These are phyloP conservation scores for Dactylellina cionopaga DNA, from an alignment of 2,329 filamentous ascomycete species.

Conservation along the genomic window DNA sequence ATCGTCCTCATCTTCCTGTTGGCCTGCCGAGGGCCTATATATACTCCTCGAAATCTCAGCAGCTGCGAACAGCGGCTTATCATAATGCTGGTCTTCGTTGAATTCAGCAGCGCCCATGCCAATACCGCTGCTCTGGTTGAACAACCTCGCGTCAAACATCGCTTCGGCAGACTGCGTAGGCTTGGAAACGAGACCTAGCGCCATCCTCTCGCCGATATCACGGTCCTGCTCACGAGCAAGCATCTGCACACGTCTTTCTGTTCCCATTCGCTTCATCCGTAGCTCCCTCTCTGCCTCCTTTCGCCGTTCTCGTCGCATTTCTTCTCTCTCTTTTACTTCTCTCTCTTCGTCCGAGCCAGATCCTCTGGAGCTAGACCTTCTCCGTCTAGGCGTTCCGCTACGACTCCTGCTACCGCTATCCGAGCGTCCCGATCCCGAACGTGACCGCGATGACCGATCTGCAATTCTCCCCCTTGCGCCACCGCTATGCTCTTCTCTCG, in stretches of 20 bases:
- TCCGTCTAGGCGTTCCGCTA: conserved; percentile 53
- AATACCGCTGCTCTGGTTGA: conserved; percentile 93
- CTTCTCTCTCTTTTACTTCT: conserved; percentile 78
- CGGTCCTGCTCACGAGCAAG: conserved; percentile 95
- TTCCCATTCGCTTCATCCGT: conserved; percentile 93
- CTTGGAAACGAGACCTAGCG: conserved; percentile 84
- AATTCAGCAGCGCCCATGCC: conserved; percentile 74
- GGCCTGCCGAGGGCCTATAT: conserved; percentile 80
- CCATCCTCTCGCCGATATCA: conserved; percentile 96
- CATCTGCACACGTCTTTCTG: conserved; percentile 88
- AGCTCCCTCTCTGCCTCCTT: conserved; percentile 88
- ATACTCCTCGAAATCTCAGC: conserved; percentile 95
- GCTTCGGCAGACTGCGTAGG: conserved; percentile 89
- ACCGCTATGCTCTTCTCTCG: conserved; percentile 77
- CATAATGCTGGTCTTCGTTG: conserved; percentile 97
- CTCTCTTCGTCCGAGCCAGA: conserved; percentile 71
- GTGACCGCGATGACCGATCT: conserved; percentile 51
- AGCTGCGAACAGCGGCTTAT: conserved; percentile 95
- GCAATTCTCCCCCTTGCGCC: conserved; percentile 64
- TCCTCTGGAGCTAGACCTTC: conserved; percentile 55
- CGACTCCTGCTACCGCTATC: conserved; percentile 55
- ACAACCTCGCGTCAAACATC: conserved; percentile 96
- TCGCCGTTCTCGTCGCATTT: conserved; percentile 78
- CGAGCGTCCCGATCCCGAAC: conserved; percentile 40
- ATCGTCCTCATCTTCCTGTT: conserved; percentile 78